Base-by-base conservation (phyloP, 768 basidiomycete species). In the Boletus tomentosulus region DNA sequence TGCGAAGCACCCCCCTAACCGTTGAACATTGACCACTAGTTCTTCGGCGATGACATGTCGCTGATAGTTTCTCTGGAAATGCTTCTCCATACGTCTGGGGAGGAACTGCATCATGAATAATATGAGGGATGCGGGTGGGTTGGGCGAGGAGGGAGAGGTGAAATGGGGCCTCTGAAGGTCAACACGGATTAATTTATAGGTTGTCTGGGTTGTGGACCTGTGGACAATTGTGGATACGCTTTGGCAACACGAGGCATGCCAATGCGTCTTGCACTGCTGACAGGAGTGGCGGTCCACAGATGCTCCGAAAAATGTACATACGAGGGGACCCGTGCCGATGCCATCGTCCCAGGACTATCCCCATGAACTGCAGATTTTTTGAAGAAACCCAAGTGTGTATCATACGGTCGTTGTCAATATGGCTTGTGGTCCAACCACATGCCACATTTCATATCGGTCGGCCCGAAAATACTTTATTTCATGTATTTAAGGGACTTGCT, bases 221-320 rank as follows among this genome's bases (percentile, higher is more conserved):
- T 69, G 68, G 65, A 63, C 67, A 53, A 57, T 59, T 55, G 57
- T 56, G 51, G 59, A 58, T 13, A 50, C 38, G 64, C 68, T 64
- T 57, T 62, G 64, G 48, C 45, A 33, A 48, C 67, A 67, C 65
- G 67, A 69, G 67, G 61, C 61, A 16, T 52, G 37, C 28, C 59
- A 63, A 63, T 56, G 53, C 51, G 45, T 43, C 45, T 39, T 51
- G 49, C 38, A 39, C 35, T 12, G 39, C 33, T 56, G 44, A 51
- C 56, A 54, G 39, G 19, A 55, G 55, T 57, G 61, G 61, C 57
- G 48, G 39, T 48, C 50, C 38, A 48, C 44, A 10, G 25, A 51
- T 48, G n/a, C 41, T 38, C 52, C 43, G 44, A 37, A 44, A 43
- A 57, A 60, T 39, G 30, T 49, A 43, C 43, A 24, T 16, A 25